Evolutionary conservation across 345 rosid genomes (phyloP).

Genomic region (Draba incana): DNA sequence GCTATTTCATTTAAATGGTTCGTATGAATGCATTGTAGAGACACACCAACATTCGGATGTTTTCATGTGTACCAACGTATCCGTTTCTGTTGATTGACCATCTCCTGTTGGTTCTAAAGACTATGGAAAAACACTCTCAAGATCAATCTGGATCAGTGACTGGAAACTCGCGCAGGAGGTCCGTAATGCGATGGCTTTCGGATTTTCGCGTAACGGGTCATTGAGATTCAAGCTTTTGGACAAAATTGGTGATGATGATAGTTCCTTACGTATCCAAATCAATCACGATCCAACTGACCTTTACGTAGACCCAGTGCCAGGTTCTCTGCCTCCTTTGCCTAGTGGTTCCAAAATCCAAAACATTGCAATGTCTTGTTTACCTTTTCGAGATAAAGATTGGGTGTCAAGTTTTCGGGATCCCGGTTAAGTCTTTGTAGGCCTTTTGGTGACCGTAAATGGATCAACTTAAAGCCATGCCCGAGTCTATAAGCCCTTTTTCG

Average conservation of each 20-base stretch:
- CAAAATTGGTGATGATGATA: too few species aligned
- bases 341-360: background rate
- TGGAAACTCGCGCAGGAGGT: background rate
- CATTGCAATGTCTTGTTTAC: slow-evolving; percentile 14
- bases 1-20: too few species aligned
- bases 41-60: background rate
- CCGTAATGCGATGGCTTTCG: background rate
- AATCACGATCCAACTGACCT: too few species aligned
- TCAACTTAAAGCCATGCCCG: background rate
- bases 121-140: background rate
- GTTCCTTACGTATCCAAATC: too few species aligned
- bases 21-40: background rate
- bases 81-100: slow-evolving; percentile 11
- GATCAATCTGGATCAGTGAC: background rate
- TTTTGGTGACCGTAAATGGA: background rate
- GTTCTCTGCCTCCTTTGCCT: background rate
- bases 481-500: background rate
- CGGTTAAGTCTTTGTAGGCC: slow-evolving; percentile 16
- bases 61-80: background rate
- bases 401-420: slow-evolving; percentile 11
- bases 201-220: background rate
- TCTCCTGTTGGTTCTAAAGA: background rate
- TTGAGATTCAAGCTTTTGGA: background rate
- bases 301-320: too few species aligned
- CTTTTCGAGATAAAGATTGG: background rate